These are phyloP conservation scores for Marsdenia floribunda DNA, from an alignment of 257 asterid species.

Conservation along the genomic window DNA sequence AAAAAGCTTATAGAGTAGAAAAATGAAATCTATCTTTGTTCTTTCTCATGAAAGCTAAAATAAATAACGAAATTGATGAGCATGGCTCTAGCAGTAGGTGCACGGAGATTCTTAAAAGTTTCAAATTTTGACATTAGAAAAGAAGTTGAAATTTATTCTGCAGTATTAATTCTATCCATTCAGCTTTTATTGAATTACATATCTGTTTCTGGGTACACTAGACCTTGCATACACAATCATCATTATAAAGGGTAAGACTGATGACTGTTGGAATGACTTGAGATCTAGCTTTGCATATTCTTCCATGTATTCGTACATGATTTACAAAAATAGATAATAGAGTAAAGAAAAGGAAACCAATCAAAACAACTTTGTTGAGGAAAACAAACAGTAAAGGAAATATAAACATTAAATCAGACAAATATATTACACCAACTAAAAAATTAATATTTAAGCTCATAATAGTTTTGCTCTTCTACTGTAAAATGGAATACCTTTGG, in stretches of 20 bases:
- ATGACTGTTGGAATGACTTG: background rate
- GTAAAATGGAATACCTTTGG: conserved; percentile 58
- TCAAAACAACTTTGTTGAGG: background rate
- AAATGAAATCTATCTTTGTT: background rate
- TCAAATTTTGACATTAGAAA: background rate
- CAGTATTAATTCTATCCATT: background rate
- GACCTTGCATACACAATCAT: background rate
- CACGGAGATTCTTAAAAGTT: background rate
- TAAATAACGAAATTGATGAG: background rate
- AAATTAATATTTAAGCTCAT: background rate
- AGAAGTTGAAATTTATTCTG: background rate
- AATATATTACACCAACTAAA: background rate
- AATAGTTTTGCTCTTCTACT: background rate
- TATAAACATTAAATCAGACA: background rate
- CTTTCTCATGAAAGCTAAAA: conserved; percentile 1
- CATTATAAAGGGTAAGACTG: background rate
- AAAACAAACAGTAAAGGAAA: background rate
- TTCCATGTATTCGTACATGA: background rate
- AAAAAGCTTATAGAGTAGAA: background rate
- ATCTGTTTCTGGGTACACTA: background rate
- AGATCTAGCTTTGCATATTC: background rate
- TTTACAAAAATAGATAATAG: background rate
- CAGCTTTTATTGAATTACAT: background rate
- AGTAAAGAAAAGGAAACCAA: background rate
- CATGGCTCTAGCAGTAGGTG: background rate